These are phyloP conservation scores for Bipolaris cookei DNA, from an alignment of 2,329 filamentous ascomycete genomes.

Conservation along the genomic window DNA sequence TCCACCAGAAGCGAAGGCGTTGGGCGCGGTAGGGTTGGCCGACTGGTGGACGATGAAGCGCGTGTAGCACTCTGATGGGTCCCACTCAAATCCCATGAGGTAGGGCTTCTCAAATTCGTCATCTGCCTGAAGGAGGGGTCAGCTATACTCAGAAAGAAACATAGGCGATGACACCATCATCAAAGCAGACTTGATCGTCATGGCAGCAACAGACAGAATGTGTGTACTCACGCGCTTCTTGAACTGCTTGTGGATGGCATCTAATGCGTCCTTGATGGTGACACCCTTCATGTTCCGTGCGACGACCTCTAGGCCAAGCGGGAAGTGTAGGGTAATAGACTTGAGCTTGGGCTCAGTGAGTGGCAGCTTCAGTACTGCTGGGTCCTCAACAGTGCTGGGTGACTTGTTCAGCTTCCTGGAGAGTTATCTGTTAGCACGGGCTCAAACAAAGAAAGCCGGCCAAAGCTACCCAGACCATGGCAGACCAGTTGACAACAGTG, in stretches of 20 bases:
- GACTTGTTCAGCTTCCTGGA: conserved; percentile 93
- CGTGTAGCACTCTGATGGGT: conserved; percentile 90
- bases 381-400: conserved; percentile 77
- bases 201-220: not conserved
- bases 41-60: conserved; percentile 85
- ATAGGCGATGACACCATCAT: not conserved
- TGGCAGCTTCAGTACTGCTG: conserved; percentile 79
- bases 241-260: conserved; percentile 94
- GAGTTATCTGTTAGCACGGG: conserved; percentile 23
- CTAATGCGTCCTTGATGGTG: conserved; percentile 94
- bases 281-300: conserved; percentile 93
- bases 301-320: conserved; percentile 82
- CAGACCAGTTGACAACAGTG: conserved; percentile 1
- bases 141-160: conserved; percentile 17
- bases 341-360: conserved; percentile 85
- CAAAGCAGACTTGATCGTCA: not conserved
- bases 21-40: conserved; percentile 58
- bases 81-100: conserved; percentile 95
- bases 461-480: conserved; percentile 17
- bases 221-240: conserved; percentile 81
- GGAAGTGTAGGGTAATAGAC: conserved; percentile 93
- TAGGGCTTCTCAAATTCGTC: conserved; percentile 88
- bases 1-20: conserved; percentile 54
- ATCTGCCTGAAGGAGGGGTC: conserved; percentile 64
- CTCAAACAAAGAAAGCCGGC: conserved; percentile 1